phyloP scores from a whole-genome alignment of 192 early-diverging fungal genomes.

The Coemansia sp. region DNA sequence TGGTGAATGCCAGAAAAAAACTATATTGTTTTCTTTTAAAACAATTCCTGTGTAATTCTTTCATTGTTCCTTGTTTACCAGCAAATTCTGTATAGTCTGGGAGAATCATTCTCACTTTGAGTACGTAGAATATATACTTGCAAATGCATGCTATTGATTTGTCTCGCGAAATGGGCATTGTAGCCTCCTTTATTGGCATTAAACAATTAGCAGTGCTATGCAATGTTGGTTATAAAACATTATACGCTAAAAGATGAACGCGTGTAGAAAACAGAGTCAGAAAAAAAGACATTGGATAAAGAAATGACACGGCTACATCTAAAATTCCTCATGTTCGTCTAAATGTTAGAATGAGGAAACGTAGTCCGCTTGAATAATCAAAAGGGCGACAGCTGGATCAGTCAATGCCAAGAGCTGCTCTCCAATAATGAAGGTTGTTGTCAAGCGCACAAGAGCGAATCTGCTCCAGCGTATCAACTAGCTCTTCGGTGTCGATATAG shows the following conservation, averaged over 20 bases:
- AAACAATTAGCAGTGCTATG: not conserved
- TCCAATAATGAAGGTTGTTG: slow-evolving; percentile 32
- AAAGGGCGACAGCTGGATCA: not conserved
- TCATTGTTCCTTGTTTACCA: not conserved
- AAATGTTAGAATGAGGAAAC: not conserved
- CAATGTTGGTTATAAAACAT: not conserved
- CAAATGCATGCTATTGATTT: too few relatives aligned
- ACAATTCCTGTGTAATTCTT: not conserved
- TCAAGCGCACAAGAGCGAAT: slow-evolving; percentile 42
- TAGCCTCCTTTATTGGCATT: not conserved
- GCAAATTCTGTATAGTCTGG: not conserved
- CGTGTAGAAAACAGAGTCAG: not conserved
- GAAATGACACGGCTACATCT: not conserved
- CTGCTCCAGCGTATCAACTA: slow-evolving; percentile 28
- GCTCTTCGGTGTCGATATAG: slow-evolving; percentile 35
- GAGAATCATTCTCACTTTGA: too few relatives aligned
- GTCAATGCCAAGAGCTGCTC: slow-evolving; percentile 8
- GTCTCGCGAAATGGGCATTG: too few relatives aligned
- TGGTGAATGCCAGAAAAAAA: not conserved
- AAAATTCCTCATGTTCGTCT: not conserved
- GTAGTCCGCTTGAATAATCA: not conserved
- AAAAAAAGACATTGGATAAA: not conserved
- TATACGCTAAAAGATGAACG: not conserved
- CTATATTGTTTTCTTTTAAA: not conserved
- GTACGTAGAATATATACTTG: too few relatives aligned